Conservation (phyloP, 257 asterid genomes). For the Osmanthus fragrans region DNA sequence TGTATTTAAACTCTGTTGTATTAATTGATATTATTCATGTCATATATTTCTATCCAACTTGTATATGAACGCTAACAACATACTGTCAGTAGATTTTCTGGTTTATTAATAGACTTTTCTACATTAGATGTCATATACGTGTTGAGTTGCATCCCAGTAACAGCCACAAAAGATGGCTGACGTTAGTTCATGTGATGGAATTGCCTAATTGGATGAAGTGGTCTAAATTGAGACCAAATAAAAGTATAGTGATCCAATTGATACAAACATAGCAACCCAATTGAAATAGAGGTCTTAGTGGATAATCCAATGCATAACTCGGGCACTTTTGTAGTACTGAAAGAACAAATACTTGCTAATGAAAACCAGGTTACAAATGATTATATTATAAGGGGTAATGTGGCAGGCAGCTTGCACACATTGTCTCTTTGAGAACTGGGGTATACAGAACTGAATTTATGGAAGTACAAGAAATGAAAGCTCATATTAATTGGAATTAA, state of each 20-base stretch:
- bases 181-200: neutral
- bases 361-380: neutral
- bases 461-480: neutral
- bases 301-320: neutral
- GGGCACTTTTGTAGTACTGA: neutral
- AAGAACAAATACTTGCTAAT: neutral
- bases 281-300: neutral
- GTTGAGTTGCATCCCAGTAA: neutral
- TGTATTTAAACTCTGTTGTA: neutral
- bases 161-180: neutral
- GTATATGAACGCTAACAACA: neutral
- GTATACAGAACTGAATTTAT: neutral
- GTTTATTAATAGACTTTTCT: neutral
- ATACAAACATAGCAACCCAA: neutral
- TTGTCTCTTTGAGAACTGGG: neutral
- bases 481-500: neutral
- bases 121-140: neutral
- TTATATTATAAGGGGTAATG: neutral
- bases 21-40: slow-evolving; percentile 1
- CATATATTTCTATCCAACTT: slow-evolving; percentile 5
- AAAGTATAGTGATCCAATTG: neutral
- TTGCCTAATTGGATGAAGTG: neutral
- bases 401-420: neutral
- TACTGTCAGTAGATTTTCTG: neutral
- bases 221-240: neutral